Evolutionary conservation across 2,329 filamentous ascomycete species (phyloP).

Genomic region (Pyrenochaeta sp.): DNA sequence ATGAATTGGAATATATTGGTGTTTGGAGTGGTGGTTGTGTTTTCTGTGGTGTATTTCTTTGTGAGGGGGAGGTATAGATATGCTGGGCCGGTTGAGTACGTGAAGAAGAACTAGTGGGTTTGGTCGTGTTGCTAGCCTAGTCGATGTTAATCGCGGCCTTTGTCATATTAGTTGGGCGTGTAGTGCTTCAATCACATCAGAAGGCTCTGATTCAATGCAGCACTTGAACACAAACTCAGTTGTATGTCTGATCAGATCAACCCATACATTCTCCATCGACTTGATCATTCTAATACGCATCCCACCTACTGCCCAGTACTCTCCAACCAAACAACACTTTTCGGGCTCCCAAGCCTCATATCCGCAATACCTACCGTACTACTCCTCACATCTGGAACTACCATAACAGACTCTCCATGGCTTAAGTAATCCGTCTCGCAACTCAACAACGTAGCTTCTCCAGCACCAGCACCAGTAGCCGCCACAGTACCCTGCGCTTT

Average conservation of each 20-base stretch:
- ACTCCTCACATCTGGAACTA: constrained; percentile 73
- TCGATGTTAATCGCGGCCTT: no score
- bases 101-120: constrained; percentile 7
- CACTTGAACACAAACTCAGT: background rate
- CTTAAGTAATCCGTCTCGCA: constrained; percentile 85
- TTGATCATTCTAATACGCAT: background rate
- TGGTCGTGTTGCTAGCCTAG: no score
- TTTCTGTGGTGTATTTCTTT: constrained; percentile 53
- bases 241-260: background rate
- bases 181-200: no score
- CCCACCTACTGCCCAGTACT: constrained; percentile 15
- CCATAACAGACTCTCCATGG: constrained; percentile 77
- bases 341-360: constrained; percentile 29
- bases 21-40: constrained; percentile 52
- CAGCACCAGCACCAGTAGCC: background rate
- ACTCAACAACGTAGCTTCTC: constrained; percentile 48
- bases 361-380: constrained; percentile 62
- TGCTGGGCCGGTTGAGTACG: constrained; percentile 30
- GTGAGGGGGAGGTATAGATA: constrained; percentile 50
- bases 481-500: constrained; percentile 14
- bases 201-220: no score
- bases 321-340: constrained; percentile 43
- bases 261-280: background rate
- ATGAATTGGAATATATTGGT: constrained; percentile 58
- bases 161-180: no score